Evolutionary conservation across 116 monocot species (phyloP).

Genomic region (Zostera marina): DNA sequence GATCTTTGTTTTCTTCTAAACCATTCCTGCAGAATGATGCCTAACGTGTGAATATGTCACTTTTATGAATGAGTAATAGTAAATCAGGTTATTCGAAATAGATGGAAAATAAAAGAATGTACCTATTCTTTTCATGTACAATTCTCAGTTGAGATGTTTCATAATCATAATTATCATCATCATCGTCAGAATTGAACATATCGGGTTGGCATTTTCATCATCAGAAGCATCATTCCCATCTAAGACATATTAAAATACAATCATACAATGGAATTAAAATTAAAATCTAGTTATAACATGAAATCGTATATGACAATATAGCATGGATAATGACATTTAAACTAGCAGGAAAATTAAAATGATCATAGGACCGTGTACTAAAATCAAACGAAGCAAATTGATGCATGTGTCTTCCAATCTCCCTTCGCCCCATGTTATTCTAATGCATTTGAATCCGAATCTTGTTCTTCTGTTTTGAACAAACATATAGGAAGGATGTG

Average conservation of each 20-base stretch:
- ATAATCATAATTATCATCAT: constrained; percentile 39
- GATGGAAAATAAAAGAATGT: background rate
- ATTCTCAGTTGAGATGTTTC: constrained; percentile 77
- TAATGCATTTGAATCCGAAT: background rate
- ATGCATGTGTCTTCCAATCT: constrained; percentile 5
- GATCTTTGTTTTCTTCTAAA: constrained; percentile 87
- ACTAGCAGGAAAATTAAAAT: background rate
- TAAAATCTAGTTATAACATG: too few species aligned
- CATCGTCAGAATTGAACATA: constrained; percentile 20
- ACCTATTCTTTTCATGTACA: constrained; percentile 91
- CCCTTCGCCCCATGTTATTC: constrained; percentile 16
- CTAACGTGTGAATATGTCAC: constrained; percentile 14
- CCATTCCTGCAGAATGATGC: constrained; percentile 57
- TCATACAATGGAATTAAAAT: too few species aligned
- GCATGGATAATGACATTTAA: too few species aligned
- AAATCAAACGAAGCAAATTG: background rate
- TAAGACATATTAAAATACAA: constrained; percentile 2
- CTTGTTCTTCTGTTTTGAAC: background rate
- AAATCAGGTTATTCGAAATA: background rate
- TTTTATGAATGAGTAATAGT: background rate
- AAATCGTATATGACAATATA: too few species aligned
- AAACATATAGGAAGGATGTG: constrained; percentile 13
- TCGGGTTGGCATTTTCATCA: constrained; percentile 19
- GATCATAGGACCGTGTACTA: background rate
- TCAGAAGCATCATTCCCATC: constrained; percentile 16